Base-by-base conservation (phyloP, 169 alveolate genomes). In the Cytauxzoon felis region DNA sequence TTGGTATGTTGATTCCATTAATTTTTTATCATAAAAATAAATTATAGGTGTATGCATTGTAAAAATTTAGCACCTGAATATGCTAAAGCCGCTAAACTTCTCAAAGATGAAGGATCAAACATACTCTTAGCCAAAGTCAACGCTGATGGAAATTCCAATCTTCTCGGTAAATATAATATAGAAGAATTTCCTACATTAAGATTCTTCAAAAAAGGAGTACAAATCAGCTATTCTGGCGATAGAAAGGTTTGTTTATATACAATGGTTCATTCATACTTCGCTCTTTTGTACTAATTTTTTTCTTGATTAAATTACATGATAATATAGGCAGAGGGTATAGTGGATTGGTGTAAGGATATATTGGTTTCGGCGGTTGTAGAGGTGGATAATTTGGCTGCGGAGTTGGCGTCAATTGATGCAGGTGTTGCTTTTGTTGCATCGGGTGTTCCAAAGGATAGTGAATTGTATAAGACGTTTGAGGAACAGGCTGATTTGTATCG, bases 41-140 rank as follows among this genome's bases (percentile, higher is more conserved):
- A n/a, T n/a, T 43, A 2, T 38, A 86, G 91, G 91, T 80, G 91
- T 68, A 91, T 91, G 54, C 96, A 93, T 78, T 94, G 98, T 78
- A 92, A 95, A 86, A 69, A 87, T 33, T 78, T 95, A 41, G 96
- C 96, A 45, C 97, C 98, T 21, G 97, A 93, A 60, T 95, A 91
- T 66, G 89, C 90, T 62, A 91, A 90, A 76, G 97, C 97, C 8
- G 97, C 97, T 13, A 83, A 69, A 40, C 53, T 63, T 43, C 83
- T 91, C 6, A 43, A 70, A n/a, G 90, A 83, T 33, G 83, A 88
- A 48, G 86, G 82, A 30, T 81, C 93, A 50, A 81, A 82, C 16
- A 81, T 89, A 50, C 66, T 73, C 21, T 59, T 95, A 16, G 98
- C 96, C 29, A 91, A 93, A 62, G 83, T 93, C 27, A 96, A 93